Conservation (phyloP, 2,329 filamentous ascomycete genomes). For the Aureobasidium sp. region DNA sequence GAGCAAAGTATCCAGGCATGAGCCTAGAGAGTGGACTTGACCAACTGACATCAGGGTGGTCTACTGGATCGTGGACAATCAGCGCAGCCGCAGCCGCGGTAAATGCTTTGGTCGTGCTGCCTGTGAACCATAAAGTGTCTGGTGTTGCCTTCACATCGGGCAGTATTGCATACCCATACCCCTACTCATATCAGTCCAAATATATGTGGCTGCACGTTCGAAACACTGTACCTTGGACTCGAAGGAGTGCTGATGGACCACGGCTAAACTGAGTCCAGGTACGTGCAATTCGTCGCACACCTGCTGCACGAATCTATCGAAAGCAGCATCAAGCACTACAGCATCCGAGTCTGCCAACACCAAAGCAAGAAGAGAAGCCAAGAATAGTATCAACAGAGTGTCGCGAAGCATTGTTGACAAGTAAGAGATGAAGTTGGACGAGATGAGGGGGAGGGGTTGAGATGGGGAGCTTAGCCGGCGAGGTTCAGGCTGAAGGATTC, state of each 20-base stretch:
- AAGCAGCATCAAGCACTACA: neutral
- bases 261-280: neutral
- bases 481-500: neutral
- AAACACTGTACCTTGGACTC: neutral
- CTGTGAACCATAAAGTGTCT: slow-evolving; percentile 24
- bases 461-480: neutral
- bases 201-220: too few relatives aligned
- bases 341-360: neutral
- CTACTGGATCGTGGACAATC: slow-evolving; percentile 20
- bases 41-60: neutral
- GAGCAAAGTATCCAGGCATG: slow-evolving; percentile 30
- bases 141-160: slow-evolving; percentile 14
- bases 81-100: slow-evolving; percentile 20
- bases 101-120: slow-evolving; percentile 25
- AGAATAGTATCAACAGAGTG: neutral
- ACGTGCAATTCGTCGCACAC: neutral
- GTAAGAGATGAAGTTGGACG: neutral
- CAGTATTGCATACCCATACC: neutral
- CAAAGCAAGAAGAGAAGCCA: neutral
- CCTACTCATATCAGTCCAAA: neutral
- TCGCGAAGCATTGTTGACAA: neutral
- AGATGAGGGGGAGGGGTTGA: neutral
- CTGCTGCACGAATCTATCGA: neutral
- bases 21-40: neutral
- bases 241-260: neutral